These are phyloP conservation scores for Lachnellula subtilissima DNA, from an alignment of 2,329 filamentous ascomycete genomes.

Conservation along the genomic window DNA sequence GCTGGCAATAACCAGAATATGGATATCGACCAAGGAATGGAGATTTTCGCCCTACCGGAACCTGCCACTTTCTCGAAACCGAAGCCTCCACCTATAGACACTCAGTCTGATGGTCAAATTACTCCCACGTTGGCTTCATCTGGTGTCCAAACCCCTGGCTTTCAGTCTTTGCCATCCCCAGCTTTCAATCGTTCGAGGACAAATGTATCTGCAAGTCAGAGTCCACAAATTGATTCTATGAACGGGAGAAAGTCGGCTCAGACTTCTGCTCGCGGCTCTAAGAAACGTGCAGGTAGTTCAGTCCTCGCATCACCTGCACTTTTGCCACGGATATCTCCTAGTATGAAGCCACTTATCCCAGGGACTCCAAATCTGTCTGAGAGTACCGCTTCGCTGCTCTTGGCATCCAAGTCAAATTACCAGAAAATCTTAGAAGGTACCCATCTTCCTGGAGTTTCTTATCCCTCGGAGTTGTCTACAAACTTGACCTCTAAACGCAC, in stretches of 20 bases:
- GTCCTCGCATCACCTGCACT: slow-evolving; percentile 81
- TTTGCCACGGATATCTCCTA: slow-evolving; percentile 85
- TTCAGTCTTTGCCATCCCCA: slow-evolving; percentile 43
- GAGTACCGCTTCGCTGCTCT: slow-evolving; percentile 63
- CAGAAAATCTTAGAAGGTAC: slow-evolving; percentile 96
- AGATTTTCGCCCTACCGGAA: slow-evolving; percentile 70
- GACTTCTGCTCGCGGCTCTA: slow-evolving; percentile 49
- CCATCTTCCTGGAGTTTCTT: slow-evolving; percentile 80
- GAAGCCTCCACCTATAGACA: slow-evolving; percentile 46
- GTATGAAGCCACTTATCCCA: slow-evolving; percentile 85
- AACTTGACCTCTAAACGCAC: slow-evolving; percentile 95
- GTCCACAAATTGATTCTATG: slow-evolving; percentile 49
- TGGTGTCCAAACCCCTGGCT: slow-evolving; percentile 33
- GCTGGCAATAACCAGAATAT: slow-evolving; percentile 41
- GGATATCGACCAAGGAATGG: slow-evolving; percentile 50
- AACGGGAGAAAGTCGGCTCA: slow-evolving; percentile 50
- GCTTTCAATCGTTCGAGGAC: slow-evolving; percentile 20
- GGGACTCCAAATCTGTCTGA: slow-evolving; percentile 51
- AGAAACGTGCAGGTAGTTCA: slow-evolving; percentile 69
- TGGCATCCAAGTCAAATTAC: slow-evolving; percentile 95
- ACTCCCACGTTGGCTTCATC: slow-evolving; percentile 49
- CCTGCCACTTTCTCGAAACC: slow-evolving; percentile 52
- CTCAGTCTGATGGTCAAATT: slow-evolving; percentile 44
- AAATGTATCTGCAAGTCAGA: slow-evolving; percentile 45
- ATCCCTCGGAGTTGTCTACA: slow-evolving; percentile 84